phyloP scores from a whole-genome alignment of 2,329 filamentous ascomycete genomes.

The Pyricularia grisea region DNA sequence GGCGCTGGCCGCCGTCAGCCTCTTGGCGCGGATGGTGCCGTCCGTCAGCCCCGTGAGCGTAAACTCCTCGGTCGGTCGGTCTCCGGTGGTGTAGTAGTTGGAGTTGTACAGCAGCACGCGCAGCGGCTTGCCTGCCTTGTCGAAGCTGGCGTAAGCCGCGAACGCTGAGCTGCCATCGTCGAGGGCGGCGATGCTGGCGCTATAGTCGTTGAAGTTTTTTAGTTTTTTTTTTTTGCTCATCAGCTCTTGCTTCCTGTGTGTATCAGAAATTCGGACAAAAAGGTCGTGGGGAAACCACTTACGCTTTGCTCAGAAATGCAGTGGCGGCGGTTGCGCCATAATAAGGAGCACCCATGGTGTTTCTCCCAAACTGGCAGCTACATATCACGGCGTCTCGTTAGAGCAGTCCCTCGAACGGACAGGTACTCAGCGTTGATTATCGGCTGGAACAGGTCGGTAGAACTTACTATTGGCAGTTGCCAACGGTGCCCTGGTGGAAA shows the following conservation, averaged over 20 bases:
- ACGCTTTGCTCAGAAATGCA: slow-evolving; percentile 21
- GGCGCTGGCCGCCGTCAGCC: slow-evolving; percentile 33
- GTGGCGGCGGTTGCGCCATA: slow-evolving; percentile 40
- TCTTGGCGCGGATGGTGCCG: slow-evolving; percentile 27
- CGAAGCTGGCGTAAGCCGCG: slow-evolving; percentile 35
- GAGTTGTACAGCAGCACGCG: slow-evolving; percentile 35
- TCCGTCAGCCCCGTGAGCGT: slow-evolving; percentile 28
- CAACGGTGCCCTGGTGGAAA: slow-evolving; percentile 43
- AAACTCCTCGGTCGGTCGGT: slow-evolving; percentile 26
- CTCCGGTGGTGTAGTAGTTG: slow-evolving; percentile 27
- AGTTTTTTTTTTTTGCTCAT: no score
- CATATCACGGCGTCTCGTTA: neutral
- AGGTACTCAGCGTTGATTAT: no score
- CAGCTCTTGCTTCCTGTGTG: neutral
- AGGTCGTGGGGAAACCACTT: neutral
- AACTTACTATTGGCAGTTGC: slow-evolving; percentile 33
- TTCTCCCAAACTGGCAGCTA: slow-evolving; percentile 33
- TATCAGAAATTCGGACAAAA: neutral
- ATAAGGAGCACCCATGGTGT: slow-evolving; percentile 40
- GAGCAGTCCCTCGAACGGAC: neutral
- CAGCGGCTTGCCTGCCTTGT: slow-evolving; percentile 24
- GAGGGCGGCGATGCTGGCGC: slow-evolving; percentile 32
- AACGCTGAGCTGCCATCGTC: slow-evolving; percentile 31
- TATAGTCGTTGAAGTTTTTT: no score
- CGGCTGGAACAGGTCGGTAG: no score